Percentiles rank a stretch among this genome's conserved stretches.
These are phyloP conservation scores for Rubia yunnanensis DNA, from an alignment of 257 asterid genomes.

Conservation along the genomic window DNA sequence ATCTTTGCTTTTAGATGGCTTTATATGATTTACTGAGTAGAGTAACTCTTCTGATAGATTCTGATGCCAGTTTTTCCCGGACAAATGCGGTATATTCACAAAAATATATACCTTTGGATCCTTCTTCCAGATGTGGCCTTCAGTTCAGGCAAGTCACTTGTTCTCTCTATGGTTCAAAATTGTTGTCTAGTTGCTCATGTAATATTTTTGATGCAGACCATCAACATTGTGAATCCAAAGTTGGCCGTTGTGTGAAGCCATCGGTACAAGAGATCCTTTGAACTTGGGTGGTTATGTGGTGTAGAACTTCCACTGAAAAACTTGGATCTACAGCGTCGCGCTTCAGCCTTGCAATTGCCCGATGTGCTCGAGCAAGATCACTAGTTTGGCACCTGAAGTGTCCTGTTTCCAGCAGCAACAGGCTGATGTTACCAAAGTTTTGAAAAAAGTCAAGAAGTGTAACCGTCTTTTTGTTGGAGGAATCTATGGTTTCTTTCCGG, in stretches of 20 bases:
- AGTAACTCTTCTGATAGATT: slow-evolving; percentile 36
- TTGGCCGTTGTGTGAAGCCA: too few relatives aligned
- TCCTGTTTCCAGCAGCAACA: slow-evolving; percentile 35
- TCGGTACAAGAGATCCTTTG: too few relatives aligned
- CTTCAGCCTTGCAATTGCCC: slow-evolving; percentile 80
- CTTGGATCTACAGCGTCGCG: slow-evolving; percentile 59
- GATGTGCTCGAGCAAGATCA: slow-evolving; percentile 60
- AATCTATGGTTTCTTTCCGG: slow-evolving; percentile 48
- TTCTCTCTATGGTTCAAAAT: slow-evolving; percentile 17
- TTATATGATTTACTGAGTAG: slow-evolving; percentile 1
- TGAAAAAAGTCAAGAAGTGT: slow-evolving; percentile 42
- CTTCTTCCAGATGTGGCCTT: slow-evolving; percentile 80
- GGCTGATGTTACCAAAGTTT: slow-evolving; percentile 36
- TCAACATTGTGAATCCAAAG: too few relatives aligned
- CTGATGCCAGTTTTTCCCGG: slow-evolving; percentile 99
- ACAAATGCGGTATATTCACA: slow-evolving; percentile 93
- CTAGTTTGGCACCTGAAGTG: slow-evolving; percentile 53
- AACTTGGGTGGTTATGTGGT: too few relatives aligned
- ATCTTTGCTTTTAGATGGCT: slow-evolving; percentile 14
- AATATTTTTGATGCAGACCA: slow-evolving; percentile 47
- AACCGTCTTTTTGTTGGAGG: slow-evolving; percentile 71
- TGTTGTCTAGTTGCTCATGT: slow-evolving; percentile 10
- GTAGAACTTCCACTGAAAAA: too few relatives aligned
- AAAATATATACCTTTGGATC: slow-evolving; percentile 92
- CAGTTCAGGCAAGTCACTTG: slow-evolving; percentile 59